Base-by-base conservation (phyloP, 805 yeast species). In the Ogataea nakhonphanomensis region DNA sequence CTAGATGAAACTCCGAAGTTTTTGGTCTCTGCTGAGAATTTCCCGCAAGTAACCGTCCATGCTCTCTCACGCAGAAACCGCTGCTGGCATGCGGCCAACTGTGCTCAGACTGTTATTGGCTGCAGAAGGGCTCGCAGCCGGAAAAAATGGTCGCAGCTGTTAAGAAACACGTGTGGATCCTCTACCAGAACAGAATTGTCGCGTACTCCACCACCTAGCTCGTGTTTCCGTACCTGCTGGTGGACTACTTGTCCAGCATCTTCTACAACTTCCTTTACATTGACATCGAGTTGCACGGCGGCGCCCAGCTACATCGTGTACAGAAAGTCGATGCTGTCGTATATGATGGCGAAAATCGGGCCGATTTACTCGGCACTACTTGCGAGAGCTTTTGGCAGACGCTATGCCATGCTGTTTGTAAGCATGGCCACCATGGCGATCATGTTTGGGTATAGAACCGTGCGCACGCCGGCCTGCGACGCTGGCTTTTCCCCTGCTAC, bases 361-460 rank as follows among this genome's bases (percentile, higher is more conserved):
- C 30, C 30, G 2, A 28, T 28, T 20, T 28, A 5, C 30, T 28
- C 30, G 30, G 30, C 30, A 13, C 20, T 28, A 8, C 30, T 28
- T 8, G 30, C 14, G 30, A 28, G 30, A 28, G 21, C 30, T 4
- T 28, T 74, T 17, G 79, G 81, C 2, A 62, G 81, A 48, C 66
- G 76, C 46, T 80, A 79, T 2, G 65, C 78, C 1, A 62, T 77
- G 64, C 57, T 61, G 3, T 57, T 63, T 23, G 76, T 80, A 9
- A 68, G 76, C 7, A 11, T 76, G 3, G 50, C 72, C 25, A 67
- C 81, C 0, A 79, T 78, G 57, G 70, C 73, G 1, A 65, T 78
- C 33, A 53, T 78, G 43, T 76, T 77, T 53, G 76, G 75, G 29
- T 76, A 78, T 42, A 78, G 82, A 10, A 73, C 78, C 4, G 79